Conservation (phyloP, 2,329 filamentous ascomycete species). For the Blastomyces silverae region DNA sequence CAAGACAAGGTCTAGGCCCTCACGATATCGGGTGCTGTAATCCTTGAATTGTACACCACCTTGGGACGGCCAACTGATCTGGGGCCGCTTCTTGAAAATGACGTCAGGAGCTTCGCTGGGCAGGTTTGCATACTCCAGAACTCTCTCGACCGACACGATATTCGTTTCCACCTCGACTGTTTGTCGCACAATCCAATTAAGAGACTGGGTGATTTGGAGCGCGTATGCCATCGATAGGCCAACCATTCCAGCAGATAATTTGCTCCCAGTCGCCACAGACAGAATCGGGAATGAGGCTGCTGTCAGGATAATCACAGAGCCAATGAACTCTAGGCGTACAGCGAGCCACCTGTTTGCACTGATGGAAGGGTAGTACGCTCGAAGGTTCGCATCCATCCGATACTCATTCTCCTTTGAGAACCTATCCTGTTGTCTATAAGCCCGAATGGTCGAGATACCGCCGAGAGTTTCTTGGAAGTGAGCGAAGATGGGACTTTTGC, state of each 20-base stretch:
- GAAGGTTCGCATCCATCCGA: conserved; percentile 89
- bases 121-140: conserved; percentile 86
- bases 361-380: conserved; percentile 92
- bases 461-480: conserved; percentile 97
- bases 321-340: conserved; percentile 89
- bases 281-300: conserved; percentile 77
- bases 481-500: conserved; percentile 90
- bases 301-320: conserved; percentile 83
- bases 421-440: conserved; percentile 79
- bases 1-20: conserved; percentile 81
- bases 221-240: conserved; percentile 96
- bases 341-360: conserved; percentile 93
- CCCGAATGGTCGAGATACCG: conserved; percentile 89
- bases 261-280: conserved; percentile 62
- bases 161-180: conserved; percentile 99
- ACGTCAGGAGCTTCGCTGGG: conserved; percentile 94
- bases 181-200: conserved; percentile 99
- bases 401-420: conserved; percentile 95
- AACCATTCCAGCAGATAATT: conserved; percentile 65
- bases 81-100: conserved; percentile 76
- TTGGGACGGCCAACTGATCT: conserved; percentile 83
- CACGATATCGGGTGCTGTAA: conserved; percentile 88
- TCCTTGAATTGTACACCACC: conserved; percentile 86
- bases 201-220: conserved; percentile 88
- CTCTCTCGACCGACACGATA: conserved; percentile 95